phyloP scores from a whole-genome alignment of 2,329 filamentous ascomycete genomes.

The Xylaria sp. region DNA sequence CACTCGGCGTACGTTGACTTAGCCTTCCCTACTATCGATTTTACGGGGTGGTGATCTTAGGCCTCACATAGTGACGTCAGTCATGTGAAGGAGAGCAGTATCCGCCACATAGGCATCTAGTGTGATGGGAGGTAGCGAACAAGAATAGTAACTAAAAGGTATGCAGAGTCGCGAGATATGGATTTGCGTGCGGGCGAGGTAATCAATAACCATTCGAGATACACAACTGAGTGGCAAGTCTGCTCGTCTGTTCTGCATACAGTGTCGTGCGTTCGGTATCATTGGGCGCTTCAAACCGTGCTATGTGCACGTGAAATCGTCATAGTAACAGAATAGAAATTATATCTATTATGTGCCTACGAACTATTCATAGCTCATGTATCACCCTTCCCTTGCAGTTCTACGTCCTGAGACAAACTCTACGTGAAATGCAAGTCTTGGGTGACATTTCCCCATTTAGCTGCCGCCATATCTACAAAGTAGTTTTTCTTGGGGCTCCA shows the following conservation, averaged over 20 bases:
- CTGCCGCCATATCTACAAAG: constrained; percentile 39
- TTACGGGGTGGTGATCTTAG: constrained; percentile 3
- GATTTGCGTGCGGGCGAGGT: not conserved
- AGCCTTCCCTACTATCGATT: constrained; percentile 1
- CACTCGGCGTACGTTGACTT: constrained; percentile 5
- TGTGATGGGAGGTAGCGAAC: not conserved
- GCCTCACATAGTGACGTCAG: not conserved
- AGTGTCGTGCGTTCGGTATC: not conserved
- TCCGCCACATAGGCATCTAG: not conserved
- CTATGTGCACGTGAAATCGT: not conserved
- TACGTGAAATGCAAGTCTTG: constrained; percentile 38
- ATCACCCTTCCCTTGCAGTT: not conserved
- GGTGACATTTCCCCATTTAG: constrained; percentile 40
- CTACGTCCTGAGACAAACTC: not conserved
- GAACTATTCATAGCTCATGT: not conserved
- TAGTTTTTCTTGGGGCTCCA: constrained; percentile 44
- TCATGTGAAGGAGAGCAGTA: not conserved
- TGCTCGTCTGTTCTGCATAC: not conserved
- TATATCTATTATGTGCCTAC: not conserved
- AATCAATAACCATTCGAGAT: not conserved
- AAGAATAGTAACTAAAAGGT: not conserved
- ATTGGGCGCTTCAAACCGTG: no score
- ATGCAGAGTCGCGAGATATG: not conserved
- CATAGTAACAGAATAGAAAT: not conserved
- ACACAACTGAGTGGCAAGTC: not conserved